Conservation (phyloP, 2,329 filamentous ascomycete species). For the Calonectria crousiana region DNA sequence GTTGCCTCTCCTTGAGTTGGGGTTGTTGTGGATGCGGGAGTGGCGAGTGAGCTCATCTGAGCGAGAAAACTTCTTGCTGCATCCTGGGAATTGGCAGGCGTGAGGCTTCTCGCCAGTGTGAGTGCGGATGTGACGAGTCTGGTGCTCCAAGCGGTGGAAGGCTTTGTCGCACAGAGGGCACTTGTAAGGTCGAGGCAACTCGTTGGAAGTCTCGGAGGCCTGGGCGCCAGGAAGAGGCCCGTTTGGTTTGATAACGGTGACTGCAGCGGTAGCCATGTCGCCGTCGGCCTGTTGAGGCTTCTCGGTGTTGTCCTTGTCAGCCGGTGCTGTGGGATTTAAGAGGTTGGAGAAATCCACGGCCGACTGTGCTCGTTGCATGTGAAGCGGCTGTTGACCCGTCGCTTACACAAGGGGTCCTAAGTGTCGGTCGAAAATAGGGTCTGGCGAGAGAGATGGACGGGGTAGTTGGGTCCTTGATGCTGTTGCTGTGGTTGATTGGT, state of each 20-base stretch:
- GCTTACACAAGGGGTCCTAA: slow-evolving; percentile 34
- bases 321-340: slow-evolving; percentile 68
- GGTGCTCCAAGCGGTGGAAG: slow-evolving; percentile 97
- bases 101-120: slow-evolving; percentile 99
- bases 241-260: slow-evolving; percentile 71
- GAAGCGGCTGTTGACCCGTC: slow-evolving; percentile 54
- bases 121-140: slow-evolving; percentile 90
- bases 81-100: slow-evolving; percentile 93
- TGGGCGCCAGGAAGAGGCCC: slow-evolving; percentile 73
- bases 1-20: slow-evolving; percentile 93
- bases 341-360: slow-evolving; percentile 82
- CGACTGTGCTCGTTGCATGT: slow-evolving; percentile 82
- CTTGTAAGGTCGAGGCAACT: slow-evolving; percentile 97
- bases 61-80: slow-evolving; percentile 96
- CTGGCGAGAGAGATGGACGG: slow-evolving; percentile 16
- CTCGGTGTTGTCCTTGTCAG: slow-evolving; percentile 39
- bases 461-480: slow-evolving; percentile 15
- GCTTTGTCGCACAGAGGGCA: slow-evolving; percentile 98
- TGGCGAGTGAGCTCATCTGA: slow-evolving; percentile 97
- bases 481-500: neutral
- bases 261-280: slow-evolving; percentile 64
- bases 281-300: slow-evolving; percentile 48
- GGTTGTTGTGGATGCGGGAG: slow-evolving; percentile 98
- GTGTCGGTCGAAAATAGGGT: slow-evolving; percentile 26
- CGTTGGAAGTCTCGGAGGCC: slow-evolving; percentile 66